phyloP scores from a whole-genome alignment of 2,329 filamentous ascomycete genomes.

The Microdochium paspali region DNA sequence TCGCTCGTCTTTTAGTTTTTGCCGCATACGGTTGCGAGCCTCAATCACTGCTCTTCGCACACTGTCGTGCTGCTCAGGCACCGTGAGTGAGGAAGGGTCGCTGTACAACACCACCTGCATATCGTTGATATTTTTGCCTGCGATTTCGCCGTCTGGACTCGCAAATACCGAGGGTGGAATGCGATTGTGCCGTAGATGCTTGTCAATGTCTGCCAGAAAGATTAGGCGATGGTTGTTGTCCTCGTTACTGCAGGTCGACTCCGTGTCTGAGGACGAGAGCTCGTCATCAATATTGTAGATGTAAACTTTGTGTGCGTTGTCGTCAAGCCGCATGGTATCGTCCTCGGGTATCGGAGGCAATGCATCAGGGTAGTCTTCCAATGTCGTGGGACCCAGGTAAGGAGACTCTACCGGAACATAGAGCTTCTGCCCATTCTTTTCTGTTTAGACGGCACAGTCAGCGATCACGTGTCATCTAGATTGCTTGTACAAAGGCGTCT shows the following conservation, averaged over 20 bases:
- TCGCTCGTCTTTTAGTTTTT: conserved; percentile 38
- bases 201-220: conserved; percentile 80
- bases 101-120: conserved; percentile 79
- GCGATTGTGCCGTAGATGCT: conserved; percentile 64
- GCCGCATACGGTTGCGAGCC: conserved; percentile 57
- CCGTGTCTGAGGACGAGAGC: conserved; percentile 37
- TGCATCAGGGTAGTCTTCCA: conserved; percentile 5
- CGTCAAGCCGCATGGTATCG: conserved; percentile 75
- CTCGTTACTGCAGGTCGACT: conserved; percentile 22
- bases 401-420: conserved; percentile 55
- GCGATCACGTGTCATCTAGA: conserved; percentile 4
- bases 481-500: conserved; percentile 6
- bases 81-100: conserved; percentile 65
- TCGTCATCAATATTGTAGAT: conserved; percentile 87
- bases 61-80: conserved; percentile 65
- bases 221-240: conserved; percentile 51
- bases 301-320: conserved; percentile 80
- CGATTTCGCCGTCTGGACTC: conserved; percentile 43
- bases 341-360: conserved; percentile 20
- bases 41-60: conserved; percentile 81
- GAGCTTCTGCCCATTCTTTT: conserved; percentile 48
- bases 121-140: conserved; percentile 20
- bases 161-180: conserved; percentile 57
- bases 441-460: conserved; percentile 11
- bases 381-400: conserved; percentile 10